These are phyloP conservation scores for Alternaria triticina DNA, from an alignment of 2,329 filamentous ascomycete genomes.

Conservation along the genomic window DNA sequence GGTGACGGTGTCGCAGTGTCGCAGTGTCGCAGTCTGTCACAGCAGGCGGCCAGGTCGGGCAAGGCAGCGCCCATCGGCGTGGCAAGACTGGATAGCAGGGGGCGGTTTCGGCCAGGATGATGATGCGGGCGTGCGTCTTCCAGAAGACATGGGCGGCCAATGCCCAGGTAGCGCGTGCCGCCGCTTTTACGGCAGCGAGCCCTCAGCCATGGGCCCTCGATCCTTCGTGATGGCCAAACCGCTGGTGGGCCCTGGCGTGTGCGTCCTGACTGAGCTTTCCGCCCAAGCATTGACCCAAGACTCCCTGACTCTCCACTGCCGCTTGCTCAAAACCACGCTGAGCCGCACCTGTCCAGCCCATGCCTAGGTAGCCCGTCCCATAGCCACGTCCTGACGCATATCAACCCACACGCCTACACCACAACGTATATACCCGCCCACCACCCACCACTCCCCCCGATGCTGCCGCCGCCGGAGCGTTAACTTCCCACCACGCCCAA, in stretches of 20 bases:
- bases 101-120: constrained; percentile 16
- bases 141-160: constrained; percentile 19
- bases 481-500: constrained; percentile 10
- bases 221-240: constrained; percentile 16
- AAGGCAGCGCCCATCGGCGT: not conserved
- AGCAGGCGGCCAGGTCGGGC: not conserved
- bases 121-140: constrained; percentile 27
- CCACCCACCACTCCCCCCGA: not conserved
- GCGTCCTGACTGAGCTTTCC: constrained; percentile 26
- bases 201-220: constrained; percentile 17
- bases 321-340: constrained; percentile 47
- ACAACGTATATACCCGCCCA: not conserved
- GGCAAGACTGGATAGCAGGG: constrained; percentile 1
- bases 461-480: constrained; percentile 7
- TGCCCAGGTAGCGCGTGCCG: not conserved
- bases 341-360: constrained; percentile 37
- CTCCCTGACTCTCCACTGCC: constrained; percentile 22
- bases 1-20: not conserved
- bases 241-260: constrained; percentile 21
- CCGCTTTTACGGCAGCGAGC: constrained; percentile 17
- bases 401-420: constrained; percentile 9
- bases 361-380: not conserved
- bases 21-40: not conserved
- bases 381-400: not conserved
- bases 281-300: constrained; percentile 25